Conservation (phyloP, 2,329 filamentous ascomycete species). For the Exophiala xenobiotica region DNA sequence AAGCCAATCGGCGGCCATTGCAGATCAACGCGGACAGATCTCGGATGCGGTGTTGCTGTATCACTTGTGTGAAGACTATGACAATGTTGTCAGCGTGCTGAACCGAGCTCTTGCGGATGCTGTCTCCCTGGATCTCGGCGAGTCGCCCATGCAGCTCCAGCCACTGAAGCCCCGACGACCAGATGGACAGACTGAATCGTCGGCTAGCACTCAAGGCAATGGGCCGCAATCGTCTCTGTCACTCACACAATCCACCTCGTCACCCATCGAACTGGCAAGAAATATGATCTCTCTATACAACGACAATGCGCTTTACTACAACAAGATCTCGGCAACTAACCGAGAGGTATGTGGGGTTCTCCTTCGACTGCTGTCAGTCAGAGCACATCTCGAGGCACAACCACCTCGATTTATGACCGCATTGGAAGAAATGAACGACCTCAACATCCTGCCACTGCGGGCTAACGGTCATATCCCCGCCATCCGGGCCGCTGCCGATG, state of each 20-base stretch:
- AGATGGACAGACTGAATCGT: conserved; percentile 30
- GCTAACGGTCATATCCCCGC: conserved; percentile 60
- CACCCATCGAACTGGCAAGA: conserved; percentile 61
- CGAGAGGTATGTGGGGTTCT: conserved; percentile 60
- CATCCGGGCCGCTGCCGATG: conserved; percentile 77
- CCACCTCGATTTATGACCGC: conserved; percentile 54
- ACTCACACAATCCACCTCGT: conserved; percentile 63
- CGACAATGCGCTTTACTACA: conserved; percentile 59
- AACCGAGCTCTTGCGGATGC: conserved; percentile 88
- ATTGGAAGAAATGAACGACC: conserved; percentile 48
- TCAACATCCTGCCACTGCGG: conserved; percentile 28
- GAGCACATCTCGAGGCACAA: conserved; percentile 55
- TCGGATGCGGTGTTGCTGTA: conserved; percentile 94
- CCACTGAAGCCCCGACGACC: conserved; percentile 70
- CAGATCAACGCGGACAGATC: conserved; percentile 82
- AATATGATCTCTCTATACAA: conserved; percentile 65
- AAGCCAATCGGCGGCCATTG: conserved; percentile 83
- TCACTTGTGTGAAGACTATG: conserved; percentile 91
- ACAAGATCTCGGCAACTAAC: conserved; percentile 58
- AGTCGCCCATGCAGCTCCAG: conserved; percentile 73
- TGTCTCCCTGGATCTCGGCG: conserved; percentile 79
- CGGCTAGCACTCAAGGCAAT: conserved; percentile 38
- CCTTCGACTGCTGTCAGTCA: conserved; percentile 61
- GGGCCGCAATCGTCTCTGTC: conserved; percentile 52
- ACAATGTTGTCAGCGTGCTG: conserved; percentile 86